Base-by-base conservation (phyloP, 768 basidiomycete genomes). In the Mycena albidolilacea region DNA sequence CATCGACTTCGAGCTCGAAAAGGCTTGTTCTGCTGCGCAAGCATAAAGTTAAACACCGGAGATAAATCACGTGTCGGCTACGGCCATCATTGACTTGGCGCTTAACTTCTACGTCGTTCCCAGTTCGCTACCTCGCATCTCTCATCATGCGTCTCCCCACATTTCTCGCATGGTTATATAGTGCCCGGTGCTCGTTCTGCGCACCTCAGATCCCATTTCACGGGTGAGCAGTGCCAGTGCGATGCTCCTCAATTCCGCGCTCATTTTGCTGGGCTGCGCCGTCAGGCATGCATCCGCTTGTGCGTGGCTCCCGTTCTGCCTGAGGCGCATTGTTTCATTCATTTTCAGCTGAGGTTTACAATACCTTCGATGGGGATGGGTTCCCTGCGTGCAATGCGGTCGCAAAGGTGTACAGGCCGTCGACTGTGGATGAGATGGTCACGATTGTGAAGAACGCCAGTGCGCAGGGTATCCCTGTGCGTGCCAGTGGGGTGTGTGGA, bases 321-420 rank as follows among this genome's bases (percentile, higher is more conserved):
- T 30, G 30, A 30, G 30, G 30, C 2, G 4, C 1, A 19, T 35
- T 17, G 15, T 30, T 19, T 65, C 39, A 35, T n/a, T 21, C n/a
- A 4, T 44, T 19, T 57, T 17, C 52, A 80, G 79, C 67, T 54
- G 77, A 76, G 64, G 76, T 79, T 4, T 83, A 82, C 67, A 82
- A 82, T 67, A 84, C 83, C 12, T 83, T 84, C 63, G 83, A 84
- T 58, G 83, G 83, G 0, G 75, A 72, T 1, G 83, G 82, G 2
- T 83, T 82, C 68, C 83, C 83, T 11, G 82, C 82, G 4, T 84
- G 83, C 66, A 78, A 79, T 64, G 77, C 75, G 44, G 81, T 84
- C 1, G 74, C 79, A 15, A 67, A 79, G 43, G 80, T 84, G 11
- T 82, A 78, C 65, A 75, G 77, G 3, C 83, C 83, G 7, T 79